A percentile compares a stretch with the other conserved stretches of the same genome.
These are phyloP conservation scores for Abrus pulchellus DNA, from an alignment of 306 rosid species.

Conservation along the genomic window DNA sequence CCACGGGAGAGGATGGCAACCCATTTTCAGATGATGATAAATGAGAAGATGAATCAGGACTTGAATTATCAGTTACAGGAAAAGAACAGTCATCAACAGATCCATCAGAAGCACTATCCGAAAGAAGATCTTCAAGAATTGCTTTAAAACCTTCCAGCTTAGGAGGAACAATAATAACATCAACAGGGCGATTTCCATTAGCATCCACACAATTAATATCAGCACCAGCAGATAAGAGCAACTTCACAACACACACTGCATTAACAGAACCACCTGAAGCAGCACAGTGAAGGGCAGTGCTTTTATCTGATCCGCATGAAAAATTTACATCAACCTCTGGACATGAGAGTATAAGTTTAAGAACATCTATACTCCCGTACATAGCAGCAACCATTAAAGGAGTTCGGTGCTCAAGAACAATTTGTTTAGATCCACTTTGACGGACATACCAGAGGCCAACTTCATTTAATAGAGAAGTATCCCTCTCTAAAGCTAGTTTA, in stretches of 20 bases:
- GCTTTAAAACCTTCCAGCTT: slow-evolving; percentile 57
- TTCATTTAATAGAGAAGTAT: slow-evolving; percentile 61
- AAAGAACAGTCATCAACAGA: slow-evolving; percentile 54
- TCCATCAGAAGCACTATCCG: slow-evolving; percentile 56
- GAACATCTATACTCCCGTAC: slow-evolving; percentile 78
- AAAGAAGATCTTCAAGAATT: slow-evolving; percentile 67
- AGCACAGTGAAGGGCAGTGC: slow-evolving; percentile 96
- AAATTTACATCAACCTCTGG: slow-evolving; percentile 70
- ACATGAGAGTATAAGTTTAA: slow-evolving; percentile 67
- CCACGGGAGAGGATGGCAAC: slow-evolving; percentile 63
- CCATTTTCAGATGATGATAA: slow-evolving; percentile 68
- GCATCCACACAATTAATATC: slow-evolving; percentile 63
- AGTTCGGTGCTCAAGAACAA: slow-evolving; percentile 77
- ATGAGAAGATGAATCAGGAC: slow-evolving; percentile 60
- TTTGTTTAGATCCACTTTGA: slow-evolving; percentile 74
- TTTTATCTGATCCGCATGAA: slow-evolving; percentile 68
- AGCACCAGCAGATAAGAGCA: slow-evolving; percentile 81
- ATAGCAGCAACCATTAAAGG: slow-evolving; percentile 93
- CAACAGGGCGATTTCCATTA: slow-evolving; percentile 73
- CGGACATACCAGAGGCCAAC: slow-evolving; percentile 83
- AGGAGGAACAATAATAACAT: slow-evolving; percentile 78
- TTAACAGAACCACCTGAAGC: slow-evolving; percentile 81
- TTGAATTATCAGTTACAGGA: slow-evolving; percentile 52
- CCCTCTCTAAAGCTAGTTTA: slow-evolving; percentile 60
- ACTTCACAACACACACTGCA: slow-evolving; percentile 64